Conservation (phyloP, 208 protist species). For the Angomonas ambiguus region DNA sequence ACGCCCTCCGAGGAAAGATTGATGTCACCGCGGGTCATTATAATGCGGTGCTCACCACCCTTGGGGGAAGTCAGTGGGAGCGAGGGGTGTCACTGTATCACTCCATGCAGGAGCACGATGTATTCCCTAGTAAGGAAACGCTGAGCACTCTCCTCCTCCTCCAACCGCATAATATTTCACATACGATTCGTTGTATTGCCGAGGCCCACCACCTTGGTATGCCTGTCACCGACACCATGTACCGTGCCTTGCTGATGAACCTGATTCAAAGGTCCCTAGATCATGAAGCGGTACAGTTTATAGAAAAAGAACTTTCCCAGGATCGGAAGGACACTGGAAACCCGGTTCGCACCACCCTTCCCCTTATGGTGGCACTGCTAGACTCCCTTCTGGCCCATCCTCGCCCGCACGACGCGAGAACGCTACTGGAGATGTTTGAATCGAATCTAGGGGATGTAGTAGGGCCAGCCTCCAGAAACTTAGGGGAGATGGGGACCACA, state of each 20-base stretch:
- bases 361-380: constrained; percentile 63
- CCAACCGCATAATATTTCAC: constrained; percentile 44
- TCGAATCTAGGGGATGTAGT: constrained; percentile 57
- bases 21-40: constrained; percentile 82
- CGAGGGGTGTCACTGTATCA: constrained; percentile 65
- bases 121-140: constrained; percentile 81
- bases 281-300: constrained; percentile 75
- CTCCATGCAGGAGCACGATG: constrained; percentile 58
- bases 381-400: constrained; percentile 71
- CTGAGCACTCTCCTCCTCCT: constrained; percentile 58
- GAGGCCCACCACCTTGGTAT: constrained; percentile 70
- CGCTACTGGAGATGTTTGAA: constrained; percentile 61
- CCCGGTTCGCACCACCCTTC: constrained; percentile 44
- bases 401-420: constrained; percentile 52
- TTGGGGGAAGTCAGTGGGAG: constrained; percentile 48
- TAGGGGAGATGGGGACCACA: constrained; percentile 48
- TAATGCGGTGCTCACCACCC: constrained; percentile 70
- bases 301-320: constrained; percentile 48
- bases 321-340: constrained; percentile 46
- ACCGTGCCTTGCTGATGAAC: constrained; percentile 61
- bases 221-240: constrained; percentile 80
- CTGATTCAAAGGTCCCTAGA: constrained; percentile 57
- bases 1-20: constrained; percentile 44
- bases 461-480: constrained; percentile 40
- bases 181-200: constrained; percentile 64